phyloP scores from a whole-genome alignment of 179 eudicot species.

The Vitellaria paradoxa region DNA sequence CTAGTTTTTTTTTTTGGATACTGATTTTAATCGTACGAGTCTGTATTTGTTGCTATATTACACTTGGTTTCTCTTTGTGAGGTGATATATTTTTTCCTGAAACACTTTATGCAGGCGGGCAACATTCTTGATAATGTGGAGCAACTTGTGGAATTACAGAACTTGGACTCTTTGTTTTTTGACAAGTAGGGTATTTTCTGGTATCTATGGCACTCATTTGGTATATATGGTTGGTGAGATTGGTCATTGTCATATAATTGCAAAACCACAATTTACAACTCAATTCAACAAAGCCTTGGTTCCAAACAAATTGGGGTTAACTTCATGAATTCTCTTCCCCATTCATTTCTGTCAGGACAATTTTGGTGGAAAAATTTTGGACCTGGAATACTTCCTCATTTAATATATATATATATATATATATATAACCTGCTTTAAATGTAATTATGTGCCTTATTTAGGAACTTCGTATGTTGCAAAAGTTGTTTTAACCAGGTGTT shows the following conservation, averaged over 20 bases:
- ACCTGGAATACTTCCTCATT: too few relatives aligned
- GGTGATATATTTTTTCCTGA: background rate
- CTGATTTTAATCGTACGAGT: background rate
- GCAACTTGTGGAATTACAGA: slow-evolving; percentile 66
- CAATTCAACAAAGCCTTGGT: too few relatives aligned
- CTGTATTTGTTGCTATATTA: background rate
- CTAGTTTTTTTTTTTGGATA: background rate
- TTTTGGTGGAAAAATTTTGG: background rate
- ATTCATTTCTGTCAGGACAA: background rate
- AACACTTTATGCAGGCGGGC: slow-evolving; percentile 43
- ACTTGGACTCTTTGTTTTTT: slow-evolving; percentile 57
- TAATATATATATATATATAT: background rate
- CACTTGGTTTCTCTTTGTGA: background rate
- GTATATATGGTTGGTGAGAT: background rate
- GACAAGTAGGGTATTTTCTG: slow-evolving; percentile 47
- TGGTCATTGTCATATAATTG: background rate
- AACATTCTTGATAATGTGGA: slow-evolving; percentile 59
- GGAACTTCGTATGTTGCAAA: too few relatives aligned
- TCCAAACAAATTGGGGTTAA: too few relatives aligned
- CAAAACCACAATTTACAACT: too few relatives aligned
- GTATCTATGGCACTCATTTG: background rate
- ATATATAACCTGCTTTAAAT: background rate
- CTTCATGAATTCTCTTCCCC: too few relatives aligned
- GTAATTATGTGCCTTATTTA: too few relatives aligned
- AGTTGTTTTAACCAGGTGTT: too few relatives aligned